Conservation (phyloP, 169 alveolate genomes). For the Cryptosporidium ryanae region DNA sequence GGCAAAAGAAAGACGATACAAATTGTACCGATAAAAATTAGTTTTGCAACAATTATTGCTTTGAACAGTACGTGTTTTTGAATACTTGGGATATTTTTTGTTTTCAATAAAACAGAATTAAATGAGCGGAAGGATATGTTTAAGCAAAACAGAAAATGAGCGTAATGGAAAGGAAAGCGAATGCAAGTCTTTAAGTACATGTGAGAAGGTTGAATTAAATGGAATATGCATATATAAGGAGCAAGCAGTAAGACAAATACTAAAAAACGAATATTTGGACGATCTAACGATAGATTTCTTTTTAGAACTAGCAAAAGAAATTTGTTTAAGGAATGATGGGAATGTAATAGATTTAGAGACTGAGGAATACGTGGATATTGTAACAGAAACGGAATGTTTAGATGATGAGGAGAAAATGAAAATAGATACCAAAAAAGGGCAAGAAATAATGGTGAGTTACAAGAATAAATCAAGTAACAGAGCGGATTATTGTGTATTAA, state of each 20-base stretch:
- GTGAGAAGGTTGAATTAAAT: not conserved
- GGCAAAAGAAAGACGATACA: no score
- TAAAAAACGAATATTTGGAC: slow-evolving; percentile 29
- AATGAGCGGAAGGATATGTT: not conserved
- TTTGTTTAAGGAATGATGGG: not conserved
- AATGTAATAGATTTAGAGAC: no score
- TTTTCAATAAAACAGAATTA: not conserved
- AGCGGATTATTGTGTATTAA: slow-evolving; percentile 8
- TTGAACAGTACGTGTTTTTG: not conserved
- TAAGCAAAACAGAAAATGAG: not conserved
- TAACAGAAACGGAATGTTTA: no score
- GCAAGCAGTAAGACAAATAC: slow-evolving; percentile 17
- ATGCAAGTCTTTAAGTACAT: no score
- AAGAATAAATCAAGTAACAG: not conserved
- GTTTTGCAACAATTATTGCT: no score
- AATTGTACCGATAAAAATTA: no score
- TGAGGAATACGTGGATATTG: no score
- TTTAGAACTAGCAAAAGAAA: slow-evolving; percentile 35
- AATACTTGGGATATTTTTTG: not conserved
- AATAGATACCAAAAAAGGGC: no score
- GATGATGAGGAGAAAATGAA: no score
- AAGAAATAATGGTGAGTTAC: not conserved
- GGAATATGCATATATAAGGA: slow-evolving; percentile 15
- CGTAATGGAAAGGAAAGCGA: no score
- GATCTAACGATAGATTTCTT: slow-evolving; percentile 54